These are phyloP conservation scores for Pseudoturritis turrita DNA, from an alignment of 345 rosid species.

Conservation along the genomic window DNA sequence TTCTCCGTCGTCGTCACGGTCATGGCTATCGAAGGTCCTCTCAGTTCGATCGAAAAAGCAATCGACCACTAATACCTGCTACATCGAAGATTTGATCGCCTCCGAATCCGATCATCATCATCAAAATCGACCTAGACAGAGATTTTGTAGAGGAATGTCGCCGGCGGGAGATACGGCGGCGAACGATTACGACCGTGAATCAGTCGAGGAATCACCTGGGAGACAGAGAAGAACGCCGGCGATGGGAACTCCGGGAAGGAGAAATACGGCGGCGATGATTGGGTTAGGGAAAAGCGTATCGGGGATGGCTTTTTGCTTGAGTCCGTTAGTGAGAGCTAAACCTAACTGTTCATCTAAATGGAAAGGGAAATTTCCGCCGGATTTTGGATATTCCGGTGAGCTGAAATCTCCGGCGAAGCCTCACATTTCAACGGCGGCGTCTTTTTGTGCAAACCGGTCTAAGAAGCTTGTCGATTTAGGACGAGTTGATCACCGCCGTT, in stretches of 20 bases:
- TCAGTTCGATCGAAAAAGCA: slow-evolving; percentile 42
- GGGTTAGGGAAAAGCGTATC: slow-evolving; percentile 37
- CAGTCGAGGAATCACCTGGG: slow-evolving; percentile 44
- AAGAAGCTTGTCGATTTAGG: slow-evolving; percentile 92
- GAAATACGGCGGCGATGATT: slow-evolving; percentile 24
- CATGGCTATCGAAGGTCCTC: slow-evolving; percentile 55
- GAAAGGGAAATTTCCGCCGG: slow-evolving; percentile 49
- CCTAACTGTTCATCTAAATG: slow-evolving; percentile 65
- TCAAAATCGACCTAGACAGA: slow-evolving; percentile 28
- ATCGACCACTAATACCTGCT: slow-evolving; percentile 1
- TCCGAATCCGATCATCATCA: neutral
- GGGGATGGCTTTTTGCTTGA: slow-evolving; percentile 71
- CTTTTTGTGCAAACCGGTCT: slow-evolving; percentile 71
- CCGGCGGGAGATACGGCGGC: slow-evolving; percentile 41
- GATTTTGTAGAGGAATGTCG: slow-evolving; percentile 72
- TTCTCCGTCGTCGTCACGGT: slow-evolving; percentile 32
- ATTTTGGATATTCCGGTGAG: slow-evolving; percentile 46
- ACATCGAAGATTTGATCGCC: slow-evolving; percentile 32
- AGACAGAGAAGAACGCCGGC: slow-evolving; percentile 35
- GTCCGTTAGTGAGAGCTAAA: slow-evolving; percentile 87
- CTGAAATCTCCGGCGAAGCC: slow-evolving; percentile 50
- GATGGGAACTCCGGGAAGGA: slow-evolving; percentile 36
- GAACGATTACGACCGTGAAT: slow-evolving; percentile 35
- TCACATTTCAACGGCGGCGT: slow-evolving; percentile 64
- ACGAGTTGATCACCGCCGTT: slow-evolving; percentile 60